Conservation (phyloP, 73 alveolate species). For the Paramecium sexaurelia region DNA sequence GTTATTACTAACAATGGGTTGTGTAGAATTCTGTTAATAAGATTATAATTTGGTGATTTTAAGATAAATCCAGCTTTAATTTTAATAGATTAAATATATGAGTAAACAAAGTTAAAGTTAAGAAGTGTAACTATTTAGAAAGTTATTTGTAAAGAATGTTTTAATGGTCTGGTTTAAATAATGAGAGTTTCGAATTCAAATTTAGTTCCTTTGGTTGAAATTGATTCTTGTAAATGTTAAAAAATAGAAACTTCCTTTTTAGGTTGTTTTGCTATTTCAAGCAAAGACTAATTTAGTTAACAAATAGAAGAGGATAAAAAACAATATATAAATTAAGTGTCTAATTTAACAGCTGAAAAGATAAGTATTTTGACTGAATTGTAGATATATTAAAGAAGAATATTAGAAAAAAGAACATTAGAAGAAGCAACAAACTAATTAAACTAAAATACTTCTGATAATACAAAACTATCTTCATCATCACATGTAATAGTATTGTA, state of each 20-base stretch:
- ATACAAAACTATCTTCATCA: not conserved
- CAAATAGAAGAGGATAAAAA: not conserved
- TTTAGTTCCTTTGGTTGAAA: not conserved
- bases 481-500: not conserved
- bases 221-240: not conserved
- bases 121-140: not conserved
- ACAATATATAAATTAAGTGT: not conserved
- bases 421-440: not conserved
- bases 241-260: not conserved
- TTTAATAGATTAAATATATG: not conserved
- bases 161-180: not conserved
- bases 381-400: not conserved
- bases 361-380: not conserved
- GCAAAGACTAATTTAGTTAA: not conserved
- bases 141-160: constrained; percentile 3
- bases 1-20: not conserved
- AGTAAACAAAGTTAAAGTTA: not conserved
- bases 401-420: not conserved
- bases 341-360: not conserved
- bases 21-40: not conserved
- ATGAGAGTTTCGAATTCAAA: not conserved
- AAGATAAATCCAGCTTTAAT: constrained; percentile 29
- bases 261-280: not conserved
- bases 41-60: not conserved
- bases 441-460: not conserved